phyloP scores from a whole-genome alignment of 805 yeast species.

The Hanseniaspora mollemarum region DNA sequence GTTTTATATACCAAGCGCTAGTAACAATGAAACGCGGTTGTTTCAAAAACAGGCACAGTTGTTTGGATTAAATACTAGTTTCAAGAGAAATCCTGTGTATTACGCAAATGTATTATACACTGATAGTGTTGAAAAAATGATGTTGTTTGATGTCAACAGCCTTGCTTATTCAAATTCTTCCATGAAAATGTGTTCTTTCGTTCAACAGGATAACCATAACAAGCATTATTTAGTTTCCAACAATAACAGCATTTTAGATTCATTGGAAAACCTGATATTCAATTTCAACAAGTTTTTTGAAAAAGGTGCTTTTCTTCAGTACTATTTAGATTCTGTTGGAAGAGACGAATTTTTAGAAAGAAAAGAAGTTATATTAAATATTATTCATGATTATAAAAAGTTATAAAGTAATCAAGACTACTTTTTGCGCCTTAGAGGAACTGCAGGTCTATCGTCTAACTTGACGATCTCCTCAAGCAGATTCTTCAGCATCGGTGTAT shows the following conservation, averaged over 20 bases:
- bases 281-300: slow-evolving; percentile 9
- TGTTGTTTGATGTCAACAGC: slow-evolving; percentile 1
- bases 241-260: neutral
- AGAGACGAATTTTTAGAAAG: slow-evolving; percentile 11
- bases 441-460: slow-evolving; percentile 12
- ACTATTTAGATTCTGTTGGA: neutral
- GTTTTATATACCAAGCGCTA: slow-evolving; percentile 10
- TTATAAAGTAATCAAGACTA: neutral
- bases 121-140: neutral
- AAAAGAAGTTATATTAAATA: neutral
- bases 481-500: neutral
- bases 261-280: neutral
- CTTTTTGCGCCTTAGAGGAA: slow-evolving; percentile 11
- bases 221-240: slow-evolving; percentile 9
- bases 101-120: slow-evolving; percentile 7
- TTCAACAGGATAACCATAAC: neutral
- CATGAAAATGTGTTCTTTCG: neutral
- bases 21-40: neutral
- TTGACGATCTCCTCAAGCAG: neutral
- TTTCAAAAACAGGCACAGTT: slow-evolving; percentile 5
- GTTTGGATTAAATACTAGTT: neutral
- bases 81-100: neutral
- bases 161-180: slow-evolving; percentile 1
- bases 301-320: slow-evolving; percentile 14
- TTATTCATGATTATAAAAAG: slow-evolving; percentile 6